These are phyloP conservation scores for Spathaspora jeffriesii DNA, from an alignment of 1,139 yeast species.

Conservation along the genomic window DNA sequence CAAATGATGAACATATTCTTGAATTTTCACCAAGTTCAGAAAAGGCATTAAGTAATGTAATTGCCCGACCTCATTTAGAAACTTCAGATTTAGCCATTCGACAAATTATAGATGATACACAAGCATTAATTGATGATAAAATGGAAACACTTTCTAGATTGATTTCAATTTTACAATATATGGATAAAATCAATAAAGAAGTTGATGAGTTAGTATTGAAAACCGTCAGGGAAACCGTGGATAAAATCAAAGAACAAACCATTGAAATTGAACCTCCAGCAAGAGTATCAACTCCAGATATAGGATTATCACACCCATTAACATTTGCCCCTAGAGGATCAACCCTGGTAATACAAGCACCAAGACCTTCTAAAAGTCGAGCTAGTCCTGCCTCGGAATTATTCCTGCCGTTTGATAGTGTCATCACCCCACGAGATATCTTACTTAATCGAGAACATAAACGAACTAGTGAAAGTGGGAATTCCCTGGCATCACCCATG, in stretches of 20 bases:
- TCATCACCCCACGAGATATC: slow-evolving; percentile 45
- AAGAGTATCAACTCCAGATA: slow-evolving; percentile 8
- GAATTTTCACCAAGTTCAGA: slow-evolving; percentile 74
- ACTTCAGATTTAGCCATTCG: slow-evolving; percentile 67
- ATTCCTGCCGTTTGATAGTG: slow-evolving; percentile 35
- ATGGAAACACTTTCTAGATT: slow-evolving; percentile 74
- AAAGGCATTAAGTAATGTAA: slow-evolving; percentile 57
- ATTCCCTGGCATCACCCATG: slow-evolving; percentile 13
- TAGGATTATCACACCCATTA: slow-evolving; percentile 12
- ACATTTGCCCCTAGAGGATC: slow-evolving; percentile 5
- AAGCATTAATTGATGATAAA: slow-evolving; percentile 60
- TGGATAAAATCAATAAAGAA: slow-evolving; percentile 80
- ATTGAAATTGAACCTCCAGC: slow-evolving; percentile 3
- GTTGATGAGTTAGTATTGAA: slow-evolving; percentile 72
- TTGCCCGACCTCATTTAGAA: slow-evolving; percentile 27
- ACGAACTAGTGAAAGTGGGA: slow-evolving; percentile 6
- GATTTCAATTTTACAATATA: slow-evolving; percentile 75
- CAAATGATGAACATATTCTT: slow-evolving; percentile 21
- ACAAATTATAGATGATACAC: slow-evolving; percentile 69
- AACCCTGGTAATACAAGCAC: slow-evolving; percentile 19
- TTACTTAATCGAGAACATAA: slow-evolving; percentile 17
- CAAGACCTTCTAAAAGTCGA: slow-evolving; percentile 31
- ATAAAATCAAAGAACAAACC: slow-evolving; percentile 47
- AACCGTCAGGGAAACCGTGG: slow-evolving; percentile 66
- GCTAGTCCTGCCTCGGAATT: slow-evolving; percentile 30